phyloP scores from a whole-genome alignment of 2,329 filamentous ascomycete genomes.

The Parafenestella ontariensis region DNA sequence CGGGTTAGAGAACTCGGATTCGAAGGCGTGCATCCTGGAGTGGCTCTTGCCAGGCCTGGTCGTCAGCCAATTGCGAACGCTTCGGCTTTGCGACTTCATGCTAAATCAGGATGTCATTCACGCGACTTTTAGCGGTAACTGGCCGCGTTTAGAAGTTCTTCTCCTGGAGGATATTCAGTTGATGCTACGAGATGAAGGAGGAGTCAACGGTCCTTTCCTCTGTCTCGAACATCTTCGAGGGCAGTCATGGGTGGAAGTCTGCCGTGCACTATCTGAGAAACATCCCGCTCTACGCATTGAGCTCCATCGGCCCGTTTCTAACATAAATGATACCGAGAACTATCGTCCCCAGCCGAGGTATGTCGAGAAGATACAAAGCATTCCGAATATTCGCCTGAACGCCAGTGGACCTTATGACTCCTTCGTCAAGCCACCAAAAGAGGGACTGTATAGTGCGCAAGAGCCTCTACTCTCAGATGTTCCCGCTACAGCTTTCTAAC shows the following conservation, averaged over 20 bases:
- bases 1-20: constrained; percentile 1
- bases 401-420: not conserved
- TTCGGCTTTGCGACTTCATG: constrained; percentile 10
- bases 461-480: not conserved
- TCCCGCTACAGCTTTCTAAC: not conserved
- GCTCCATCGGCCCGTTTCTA: constrained; percentile 5
- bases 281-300: not conserved
- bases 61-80: not conserved
- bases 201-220: not conserved
- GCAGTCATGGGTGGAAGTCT: constrained; percentile 5
- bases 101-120: constrained; percentile 1
- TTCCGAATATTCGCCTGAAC: constrained; percentile 1
- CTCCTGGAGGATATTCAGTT: constrained; percentile 7
- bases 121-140: constrained; percentile 4
- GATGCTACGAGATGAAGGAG: constrained; percentile 1
- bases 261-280: not conserved
- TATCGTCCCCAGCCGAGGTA: constrained; percentile 1
- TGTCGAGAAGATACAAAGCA: not conserved
- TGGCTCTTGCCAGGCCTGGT: constrained; percentile 11
- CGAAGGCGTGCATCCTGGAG: constrained; percentile 9
- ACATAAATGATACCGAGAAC: not conserved
- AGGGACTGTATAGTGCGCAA: not conserved
- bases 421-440: not conserved
- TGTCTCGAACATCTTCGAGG: constrained; percentile 9
- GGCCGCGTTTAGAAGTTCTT: constrained; percentile 2